These are phyloP conservation scores for Sporothrix phasma DNA, from an alignment of 2,329 filamentous ascomycete genomes.

Conservation along the genomic window DNA sequence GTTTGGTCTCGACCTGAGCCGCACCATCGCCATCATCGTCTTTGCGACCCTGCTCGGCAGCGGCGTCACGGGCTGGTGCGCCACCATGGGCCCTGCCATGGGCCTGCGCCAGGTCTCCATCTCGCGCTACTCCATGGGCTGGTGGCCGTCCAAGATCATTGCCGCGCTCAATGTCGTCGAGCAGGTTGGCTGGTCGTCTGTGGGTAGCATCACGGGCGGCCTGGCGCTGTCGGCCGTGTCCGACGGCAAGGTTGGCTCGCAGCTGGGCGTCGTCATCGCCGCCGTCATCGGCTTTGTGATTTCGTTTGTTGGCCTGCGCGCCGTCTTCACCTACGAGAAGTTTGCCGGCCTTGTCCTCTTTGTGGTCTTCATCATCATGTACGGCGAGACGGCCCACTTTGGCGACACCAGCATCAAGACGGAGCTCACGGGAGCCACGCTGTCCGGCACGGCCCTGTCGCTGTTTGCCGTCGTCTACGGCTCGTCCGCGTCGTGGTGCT, in stretches of 20 bases:
- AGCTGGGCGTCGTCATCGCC: slow-evolving; percentile 44
- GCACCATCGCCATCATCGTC: slow-evolving; percentile 35
- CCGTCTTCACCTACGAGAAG: slow-evolving; percentile 40
- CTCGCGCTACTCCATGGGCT: slow-evolving; percentile 39
- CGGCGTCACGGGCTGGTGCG: slow-evolving; percentile 36
- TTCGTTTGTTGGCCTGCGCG: slow-evolving; percentile 41
- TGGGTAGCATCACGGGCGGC: slow-evolving; percentile 43
- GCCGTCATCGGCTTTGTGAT: slow-evolving; percentile 39
- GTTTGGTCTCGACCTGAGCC: slow-evolving; percentile 36
- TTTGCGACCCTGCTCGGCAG: slow-evolving; percentile 37
- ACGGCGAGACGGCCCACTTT: slow-evolving; percentile 34
- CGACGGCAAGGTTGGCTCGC: slow-evolving; percentile 34
- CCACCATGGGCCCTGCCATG: slow-evolving; percentile 39
- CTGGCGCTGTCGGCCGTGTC: slow-evolving; percentile 38
- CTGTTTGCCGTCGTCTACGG: slow-evolving; percentile 39
- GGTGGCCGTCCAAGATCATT: slow-evolving; percentile 41
- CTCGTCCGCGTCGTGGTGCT: slow-evolving; percentile 39
- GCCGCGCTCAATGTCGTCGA: slow-evolving; percentile 40
- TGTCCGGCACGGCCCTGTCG: slow-evolving; percentile 32
- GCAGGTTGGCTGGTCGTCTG: slow-evolving; percentile 41
- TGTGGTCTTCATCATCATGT: slow-evolving; percentile 40
- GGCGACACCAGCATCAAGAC: slow-evolving; percentile 32
- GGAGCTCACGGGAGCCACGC: slow-evolving; percentile 27
- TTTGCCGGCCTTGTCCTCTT: slow-evolving; percentile 40
- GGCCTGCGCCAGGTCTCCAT: slow-evolving; percentile 43